Conservation (phyloP, 2,329 filamentous ascomycete genomes). For the Venturiaceae sp. region DNA sequence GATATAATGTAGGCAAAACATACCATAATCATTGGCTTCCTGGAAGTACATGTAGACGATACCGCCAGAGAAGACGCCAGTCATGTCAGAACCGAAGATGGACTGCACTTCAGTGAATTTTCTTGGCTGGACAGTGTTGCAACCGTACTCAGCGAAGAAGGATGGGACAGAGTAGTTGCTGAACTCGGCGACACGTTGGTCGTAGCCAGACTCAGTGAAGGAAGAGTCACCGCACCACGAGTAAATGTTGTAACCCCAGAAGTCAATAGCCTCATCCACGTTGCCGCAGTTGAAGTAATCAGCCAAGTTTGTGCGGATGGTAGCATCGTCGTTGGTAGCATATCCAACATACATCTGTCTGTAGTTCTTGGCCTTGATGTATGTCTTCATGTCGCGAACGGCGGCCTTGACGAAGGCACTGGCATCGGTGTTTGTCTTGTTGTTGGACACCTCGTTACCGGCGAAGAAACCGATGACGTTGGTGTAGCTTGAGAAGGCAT, state of each 20-base stretch:
- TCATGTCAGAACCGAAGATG: slow-evolving; percentile 76
- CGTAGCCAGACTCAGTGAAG: slow-evolving; percentile 69
- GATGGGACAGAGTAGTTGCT: slow-evolving; percentile 80
- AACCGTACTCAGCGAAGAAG: slow-evolving; percentile 99
- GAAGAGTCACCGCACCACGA: slow-evolving; percentile 90
- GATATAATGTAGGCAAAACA: slow-evolving; percentile 14
- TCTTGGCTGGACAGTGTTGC: slow-evolving; percentile 66
- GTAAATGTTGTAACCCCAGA: slow-evolving; percentile 99
- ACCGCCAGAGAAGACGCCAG: slow-evolving; percentile 79
- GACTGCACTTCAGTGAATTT: slow-evolving; percentile 76
- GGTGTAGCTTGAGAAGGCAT: slow-evolving; percentile 69
- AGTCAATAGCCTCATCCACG: slow-evolving; percentile 64
- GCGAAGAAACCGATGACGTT: slow-evolving; percentile 98
- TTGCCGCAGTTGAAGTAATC: slow-evolving; percentile 92
- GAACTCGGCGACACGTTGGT: slow-evolving; percentile 78
- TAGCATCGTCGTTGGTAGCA: slow-evolving; percentile 84
- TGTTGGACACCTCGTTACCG: slow-evolving; percentile 94
- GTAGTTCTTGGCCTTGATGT: slow-evolving; percentile 74
- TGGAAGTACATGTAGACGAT: slow-evolving; percentile 99
- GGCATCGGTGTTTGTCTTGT: slow-evolving; percentile 75
- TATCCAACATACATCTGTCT: slow-evolving; percentile 84
- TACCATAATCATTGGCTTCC: slow-evolving; percentile 80
- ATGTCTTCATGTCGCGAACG: slow-evolving; percentile 88
- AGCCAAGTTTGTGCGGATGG: slow-evolving; percentile 72
- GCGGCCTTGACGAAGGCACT: slow-evolving; percentile 96